phyloP scores from a whole-genome alignment of 176 grass and related monocot genomes.

The Thalia dealbata region DNA sequence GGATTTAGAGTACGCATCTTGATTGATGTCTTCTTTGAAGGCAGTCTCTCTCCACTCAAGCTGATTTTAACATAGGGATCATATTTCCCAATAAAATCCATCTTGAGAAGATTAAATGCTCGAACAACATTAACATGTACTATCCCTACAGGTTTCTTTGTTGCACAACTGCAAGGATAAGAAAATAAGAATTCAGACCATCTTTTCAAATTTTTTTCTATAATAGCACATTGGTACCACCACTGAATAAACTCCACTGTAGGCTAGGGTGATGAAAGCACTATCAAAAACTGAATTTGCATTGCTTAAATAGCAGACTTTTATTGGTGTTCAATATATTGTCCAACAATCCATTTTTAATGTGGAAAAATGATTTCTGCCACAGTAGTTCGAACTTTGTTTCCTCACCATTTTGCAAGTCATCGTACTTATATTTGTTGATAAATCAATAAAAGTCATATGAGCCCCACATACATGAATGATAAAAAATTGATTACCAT shows the following conservation, averaged over 20 bases:
- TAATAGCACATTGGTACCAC: background rate
- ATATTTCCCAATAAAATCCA: too few species aligned
- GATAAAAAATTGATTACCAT: background rate
- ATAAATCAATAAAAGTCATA: background rate
- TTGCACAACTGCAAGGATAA: constrained; percentile 51
- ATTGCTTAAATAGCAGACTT: too few species aligned
- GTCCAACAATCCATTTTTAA: background rate
- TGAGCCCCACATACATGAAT: background rate
- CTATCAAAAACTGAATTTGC: too few species aligned
- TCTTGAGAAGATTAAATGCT: constrained; percentile 74
- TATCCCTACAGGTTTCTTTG: constrained; percentile 80
- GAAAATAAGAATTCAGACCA: background rate
- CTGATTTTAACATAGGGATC: constrained; percentile 96
- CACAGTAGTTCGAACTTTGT: background rate
- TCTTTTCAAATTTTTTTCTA: background rate
- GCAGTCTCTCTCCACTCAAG: constrained; percentile 66
- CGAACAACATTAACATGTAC: constrained; percentile 73
- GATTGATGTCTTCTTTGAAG: constrained; percentile 76
- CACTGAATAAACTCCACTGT: background rate
- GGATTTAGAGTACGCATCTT: constrained; percentile 85
- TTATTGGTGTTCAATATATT: background rate
- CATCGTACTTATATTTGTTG: too few species aligned
- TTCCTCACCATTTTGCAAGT: too few species aligned
- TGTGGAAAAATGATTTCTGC: background rate
- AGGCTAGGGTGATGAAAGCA: too few species aligned